Base-by-base conservation (phyloP, 495 filamentous ascomycete species). In the Daldinia bambusicola region DNA sequence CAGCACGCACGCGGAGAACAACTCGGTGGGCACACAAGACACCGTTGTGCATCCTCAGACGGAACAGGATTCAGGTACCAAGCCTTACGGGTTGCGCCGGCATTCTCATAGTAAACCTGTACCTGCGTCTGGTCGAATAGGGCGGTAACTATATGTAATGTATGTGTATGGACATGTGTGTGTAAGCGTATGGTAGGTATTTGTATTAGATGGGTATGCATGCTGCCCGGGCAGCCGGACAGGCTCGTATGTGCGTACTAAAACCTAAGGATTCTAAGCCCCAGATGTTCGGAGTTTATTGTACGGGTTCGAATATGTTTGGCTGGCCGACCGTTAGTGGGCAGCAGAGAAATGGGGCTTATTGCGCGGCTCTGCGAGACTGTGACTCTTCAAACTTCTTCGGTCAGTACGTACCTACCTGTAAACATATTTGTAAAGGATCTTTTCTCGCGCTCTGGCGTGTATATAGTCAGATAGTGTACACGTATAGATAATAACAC, bases 111-210 rank as follows among this genome's bases (percentile, higher is more conserved):
- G 55, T 48, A 63, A 41, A 38, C 26, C 50, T 34, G 69, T 68
- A 72, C 69, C 69, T 72, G 69, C 69, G 41, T 72, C 60, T 43
- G n/a, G 34, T 60, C 20, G 32, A 67, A 67, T 34, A 55, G 26
- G 20, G 63, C 48, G 61, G 55, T 50, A 52, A 48, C 58, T 50
- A 53, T 32, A 57, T 66, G 36, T 32, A 45, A 52, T 66, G 26
- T 32, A 45, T 31, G 18, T 26, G 34, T 36, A 36, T 36, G 34
- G 6, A 5, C 9, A 10, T 32, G 38, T 52, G 14, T 41, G 26
- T 26, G 26, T 26, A n/a, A n/a, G n/a, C n/a, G 26, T 26, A 3
- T 26, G 26, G 26, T 26, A 26, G 26, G 26, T 26, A 26, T 26
- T 26, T 26, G 26, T 26, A 26, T n/a, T n/a, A n/a, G n/a, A n/a